phyloP scores from a whole-genome alignment of 2,329 filamentous ascomycete genomes.

The Colletotrichum sp. region DNA sequence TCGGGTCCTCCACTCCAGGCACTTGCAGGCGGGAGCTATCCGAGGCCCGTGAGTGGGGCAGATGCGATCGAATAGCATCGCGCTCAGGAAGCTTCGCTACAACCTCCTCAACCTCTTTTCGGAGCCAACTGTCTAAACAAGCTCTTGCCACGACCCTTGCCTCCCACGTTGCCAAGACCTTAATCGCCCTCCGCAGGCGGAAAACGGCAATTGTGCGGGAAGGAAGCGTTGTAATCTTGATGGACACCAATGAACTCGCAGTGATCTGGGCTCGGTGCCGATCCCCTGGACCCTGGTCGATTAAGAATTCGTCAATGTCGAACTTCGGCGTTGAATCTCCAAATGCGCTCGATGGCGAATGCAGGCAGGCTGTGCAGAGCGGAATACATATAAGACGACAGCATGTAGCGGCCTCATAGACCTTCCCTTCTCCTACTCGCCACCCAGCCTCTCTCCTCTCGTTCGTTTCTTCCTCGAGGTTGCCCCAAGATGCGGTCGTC shows the following conservation, averaged over 20 bases:
- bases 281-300: background rate
- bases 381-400: background rate
- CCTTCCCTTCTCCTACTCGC: background rate
- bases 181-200: background rate
- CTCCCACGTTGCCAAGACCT: constrained; percentile 4
- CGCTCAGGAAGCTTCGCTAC: background rate
- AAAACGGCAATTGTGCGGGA: constrained; percentile 2
- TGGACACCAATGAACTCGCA: background rate
- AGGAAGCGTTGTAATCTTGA: background rate
- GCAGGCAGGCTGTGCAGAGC: background rate
- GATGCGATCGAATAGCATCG: constrained; percentile 8
- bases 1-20: background rate
- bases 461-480: background rate
- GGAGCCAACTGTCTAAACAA: background rate
- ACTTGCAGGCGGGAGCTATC: background rate
- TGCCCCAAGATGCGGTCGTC: constrained; percentile 2
- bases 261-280: background rate
- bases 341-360: background rate
- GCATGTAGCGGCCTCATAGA: background rate
- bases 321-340: background rate
- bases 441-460: background rate
- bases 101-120: background rate
- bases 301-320: background rate
- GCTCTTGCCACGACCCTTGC: background rate
- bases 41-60: background rate